Base-by-base conservation (phyloP, 2,329 filamentous ascomycete genomes). In the Diaporthe sp. region DNA sequence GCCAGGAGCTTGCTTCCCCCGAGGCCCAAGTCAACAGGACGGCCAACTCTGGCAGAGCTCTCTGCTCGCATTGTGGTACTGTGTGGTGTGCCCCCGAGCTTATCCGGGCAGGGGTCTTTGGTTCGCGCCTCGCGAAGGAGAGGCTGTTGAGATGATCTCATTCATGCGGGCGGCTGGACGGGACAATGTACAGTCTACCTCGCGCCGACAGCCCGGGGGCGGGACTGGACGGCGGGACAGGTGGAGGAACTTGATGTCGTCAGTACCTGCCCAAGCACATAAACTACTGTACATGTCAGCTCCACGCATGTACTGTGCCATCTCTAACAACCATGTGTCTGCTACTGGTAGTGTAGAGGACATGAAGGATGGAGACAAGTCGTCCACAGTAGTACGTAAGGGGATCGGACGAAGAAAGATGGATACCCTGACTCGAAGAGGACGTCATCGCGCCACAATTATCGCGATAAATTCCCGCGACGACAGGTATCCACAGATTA, bases 361-460 rank as follows among this genome's bases (percentile, higher is more conserved):
- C 63, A 70, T 69, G 30, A 63, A 61, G 15, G 42, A 42, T 72
- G 73, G 70, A 69, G 61, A 19, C 44, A 51, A 51, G 22, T 37
- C 44, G 44, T 22, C 63, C 63, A 51, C 63, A 51, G 63, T 51
- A 51, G 63, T 51, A 66, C 47, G 63, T 66, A 66, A 66, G 47
- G 63, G 32, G 27, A 51, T 19, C 44, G 44, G 44, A 25, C 30
- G 63, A 66, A 39, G 44, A 61, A 42, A 13, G 27, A 71, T 71
- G 71, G 71, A 47, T 47, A 53, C 59, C 53, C 74, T 75, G 74
- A 75, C 74, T 75, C 74, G 74, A 32, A 68, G 51, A 27, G 56
- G 72, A 75, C 71, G 74, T 75, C 74, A 75, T 73, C 59, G 74
- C 71, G 71, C 74, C 74, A 75, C 74, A 75, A 73, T 75, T 71